These are phyloP conservation scores for Wallacemonas rigidus DNA, from an alignment of 208 protist species.

Conservation along the genomic window DNA sequence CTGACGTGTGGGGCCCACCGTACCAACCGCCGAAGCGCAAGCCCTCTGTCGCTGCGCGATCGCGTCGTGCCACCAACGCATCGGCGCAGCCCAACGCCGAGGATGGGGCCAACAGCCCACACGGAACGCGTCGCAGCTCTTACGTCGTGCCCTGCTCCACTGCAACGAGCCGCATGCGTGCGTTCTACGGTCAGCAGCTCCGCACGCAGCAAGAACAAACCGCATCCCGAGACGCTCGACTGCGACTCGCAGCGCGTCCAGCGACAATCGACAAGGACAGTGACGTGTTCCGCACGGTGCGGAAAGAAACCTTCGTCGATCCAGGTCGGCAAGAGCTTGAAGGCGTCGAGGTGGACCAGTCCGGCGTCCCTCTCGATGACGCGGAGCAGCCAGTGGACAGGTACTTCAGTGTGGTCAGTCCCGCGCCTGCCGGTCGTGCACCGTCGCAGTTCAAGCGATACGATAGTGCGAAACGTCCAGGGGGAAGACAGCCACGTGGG, in stretches of 20 bases:
- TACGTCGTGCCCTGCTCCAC: conserved; percentile 20
- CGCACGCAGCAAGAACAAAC: conserved; percentile 14
- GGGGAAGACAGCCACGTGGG: background rate
- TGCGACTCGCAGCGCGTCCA: conserved; percentile 6
- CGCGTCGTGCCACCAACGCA: background rate
- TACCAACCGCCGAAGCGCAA: conserved; percentile 15
- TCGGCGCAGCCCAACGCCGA: background rate
- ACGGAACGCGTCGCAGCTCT: background rate
- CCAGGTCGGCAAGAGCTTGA: background rate
- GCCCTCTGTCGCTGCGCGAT: background rate
- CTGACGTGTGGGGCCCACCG: conserved; percentile 13
- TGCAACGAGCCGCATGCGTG: conserved; percentile 19
- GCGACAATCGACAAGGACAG: background rate
- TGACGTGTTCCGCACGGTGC: conserved; percentile 9
- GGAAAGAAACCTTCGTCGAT: conserved; percentile 12
- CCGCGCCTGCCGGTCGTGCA: background rate
- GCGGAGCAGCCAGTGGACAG: background rate
- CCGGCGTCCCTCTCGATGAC: background rate
- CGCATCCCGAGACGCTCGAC: conserved; percentile 7
- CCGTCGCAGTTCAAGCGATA: conserved; percentile 17
- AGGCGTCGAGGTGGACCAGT: conserved; percentile 3
- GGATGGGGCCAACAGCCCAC: background rate
- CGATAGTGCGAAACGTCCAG: background rate
- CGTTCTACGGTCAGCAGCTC: conserved; percentile 14
- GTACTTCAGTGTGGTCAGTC: no score